phyloP scores from a whole-genome alignment of 768 basidiomycete species.

The Boletus coccyginus region DNA sequence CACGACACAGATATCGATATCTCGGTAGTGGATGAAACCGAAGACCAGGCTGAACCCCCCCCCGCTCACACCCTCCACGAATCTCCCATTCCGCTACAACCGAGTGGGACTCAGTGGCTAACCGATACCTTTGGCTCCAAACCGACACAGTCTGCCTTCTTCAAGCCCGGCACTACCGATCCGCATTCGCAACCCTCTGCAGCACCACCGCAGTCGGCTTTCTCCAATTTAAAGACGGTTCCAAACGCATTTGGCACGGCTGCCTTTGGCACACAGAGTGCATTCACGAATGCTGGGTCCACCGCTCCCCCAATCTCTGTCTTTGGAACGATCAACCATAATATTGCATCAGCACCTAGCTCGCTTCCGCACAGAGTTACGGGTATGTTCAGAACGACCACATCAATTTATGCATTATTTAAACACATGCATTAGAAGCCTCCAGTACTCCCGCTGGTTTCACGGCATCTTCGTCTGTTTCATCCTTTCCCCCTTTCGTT shows the following conservation, averaged over 20 bases:
- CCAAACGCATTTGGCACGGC: slow-evolving; percentile 35
- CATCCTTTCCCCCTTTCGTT: slow-evolving; percentile 1
- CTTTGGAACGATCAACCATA: slow-evolving; percentile 7
- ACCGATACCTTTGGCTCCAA: slow-evolving; percentile 31
- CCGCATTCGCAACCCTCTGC: slow-evolving; percentile 15
- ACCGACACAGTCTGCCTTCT: slow-evolving; percentile 27
- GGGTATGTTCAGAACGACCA: slow-evolving; percentile 12
- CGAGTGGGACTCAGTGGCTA: slow-evolving; percentile 32
- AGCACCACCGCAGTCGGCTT: slow-evolving; percentile 26
- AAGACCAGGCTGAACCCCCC: slow-evolving; percentile 10
- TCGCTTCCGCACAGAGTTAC: neutral
- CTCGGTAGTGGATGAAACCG: slow-evolving; percentile 20
- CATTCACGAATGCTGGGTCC: neutral
- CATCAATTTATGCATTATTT: neutral
- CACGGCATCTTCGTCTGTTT: neutral
- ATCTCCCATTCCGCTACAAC: slow-evolving; percentile 19
- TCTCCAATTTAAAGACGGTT: slow-evolving; percentile 33
- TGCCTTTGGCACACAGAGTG: slow-evolving; percentile 17
- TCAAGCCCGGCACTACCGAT: slow-evolving; percentile 6
- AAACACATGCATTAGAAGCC: neutral
- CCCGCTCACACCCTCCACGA: neutral
- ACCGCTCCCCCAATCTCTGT: neutral
- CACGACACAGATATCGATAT: slow-evolving; percentile 27
- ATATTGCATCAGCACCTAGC: neutral
- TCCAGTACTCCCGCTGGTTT: neutral